Percentiles rank a stretch among this genome's conserved stretches.
Conservation (phyloP, 1,284 basidiomycete species). For the Leccinum subrobustum region DNA sequence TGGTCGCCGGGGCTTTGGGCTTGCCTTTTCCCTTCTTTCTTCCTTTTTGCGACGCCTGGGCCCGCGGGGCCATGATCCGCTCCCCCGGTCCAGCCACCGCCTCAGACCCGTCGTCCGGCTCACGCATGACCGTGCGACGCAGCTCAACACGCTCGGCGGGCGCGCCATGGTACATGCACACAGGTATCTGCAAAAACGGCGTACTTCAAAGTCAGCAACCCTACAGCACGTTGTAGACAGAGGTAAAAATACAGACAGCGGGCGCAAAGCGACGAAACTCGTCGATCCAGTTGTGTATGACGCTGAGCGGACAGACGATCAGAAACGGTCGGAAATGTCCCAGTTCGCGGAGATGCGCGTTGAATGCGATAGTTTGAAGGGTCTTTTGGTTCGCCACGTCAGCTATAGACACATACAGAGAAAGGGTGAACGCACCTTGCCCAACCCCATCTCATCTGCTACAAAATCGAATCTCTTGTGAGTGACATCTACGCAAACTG, state of each 20-base stretch:
- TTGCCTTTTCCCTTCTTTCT: conserved; percentile 10
- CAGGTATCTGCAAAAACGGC: conserved; percentile 62
- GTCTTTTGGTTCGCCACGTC: conserved; percentile 57
- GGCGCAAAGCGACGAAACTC: conserved; percentile 89
- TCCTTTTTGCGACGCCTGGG: conserved; percentile 7
- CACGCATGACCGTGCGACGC: conserved; percentile 56
- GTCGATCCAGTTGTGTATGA: conserved; percentile 88
- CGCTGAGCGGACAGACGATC: conserved; percentile 89
- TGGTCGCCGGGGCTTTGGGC: background rate
- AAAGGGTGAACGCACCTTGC: conserved; percentile 53
- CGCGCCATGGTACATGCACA: conserved; percentile 87
- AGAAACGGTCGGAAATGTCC: conserved; percentile 80
- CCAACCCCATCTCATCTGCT: conserved; percentile 95
- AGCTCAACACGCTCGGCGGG: conserved; percentile 76
- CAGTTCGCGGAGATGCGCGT: conserved; percentile 82
- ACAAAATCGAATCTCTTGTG: background rate
- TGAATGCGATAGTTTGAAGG: conserved; percentile 90
- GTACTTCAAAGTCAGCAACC: background rate
- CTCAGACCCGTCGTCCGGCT: conserved; percentile 27
- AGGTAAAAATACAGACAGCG: conserved; percentile 45
- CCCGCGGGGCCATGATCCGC: conserved; percentile 20
- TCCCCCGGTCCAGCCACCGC: conserved; percentile 23
- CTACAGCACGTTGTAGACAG: background rate
- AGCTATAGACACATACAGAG: background rate
- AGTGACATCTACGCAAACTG: background rate